Base-by-base conservation (phyloP, 1,284 basidiomycete species). In the Leccinum subrobustum region DNA sequence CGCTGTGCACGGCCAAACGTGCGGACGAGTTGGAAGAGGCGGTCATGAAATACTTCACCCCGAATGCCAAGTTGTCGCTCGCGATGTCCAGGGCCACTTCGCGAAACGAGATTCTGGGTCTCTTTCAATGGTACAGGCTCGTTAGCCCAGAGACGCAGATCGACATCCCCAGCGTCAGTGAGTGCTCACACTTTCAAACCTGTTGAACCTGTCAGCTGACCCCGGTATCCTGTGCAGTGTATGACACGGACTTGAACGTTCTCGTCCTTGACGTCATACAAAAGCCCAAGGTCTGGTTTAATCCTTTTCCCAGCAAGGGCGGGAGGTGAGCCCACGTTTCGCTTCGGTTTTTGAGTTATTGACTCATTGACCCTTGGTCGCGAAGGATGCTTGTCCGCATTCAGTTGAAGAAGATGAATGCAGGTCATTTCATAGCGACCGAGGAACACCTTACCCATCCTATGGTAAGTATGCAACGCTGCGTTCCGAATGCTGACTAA, bases 91-190 rank as follows among this genome's bases (percentile, higher is more conserved):
- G 1, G 14, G 68, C 70, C 55, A 62, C 59, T 44, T 66, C 70
- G 4, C 57, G 71, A 29, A 65, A 66, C 57, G 62, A 74, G 50
- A 65, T 75, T 44, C 39, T 71, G 0, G 72, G 71, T 16, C 47
- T 73, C 42, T 75, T 66, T 61, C 64, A 73, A 23, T 73, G 72
- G 71, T 73, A 61, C 54, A 69, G 72, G 50, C 62, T 75, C 33
- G 59, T 62, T 47, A 72, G 69, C 27, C 71, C 66, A 5, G 11
- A 63, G 18, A 61, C 63, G 14, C n/a, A 61, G 3, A 12, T 61
- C 27, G 5, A 60, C 0, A 37, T 73, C 14, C 0, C 12, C 3
- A 61, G 33, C 53, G 58, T 65, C 23, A 59, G 73, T 75, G 44
- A 71, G 73, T 70, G 23, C 51, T 31, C 6, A 3, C 18, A 2